phyloP scores from a whole-genome alignment of 768 basidiomycete genomes.

The Cyclocybe cylindracea region DNA sequence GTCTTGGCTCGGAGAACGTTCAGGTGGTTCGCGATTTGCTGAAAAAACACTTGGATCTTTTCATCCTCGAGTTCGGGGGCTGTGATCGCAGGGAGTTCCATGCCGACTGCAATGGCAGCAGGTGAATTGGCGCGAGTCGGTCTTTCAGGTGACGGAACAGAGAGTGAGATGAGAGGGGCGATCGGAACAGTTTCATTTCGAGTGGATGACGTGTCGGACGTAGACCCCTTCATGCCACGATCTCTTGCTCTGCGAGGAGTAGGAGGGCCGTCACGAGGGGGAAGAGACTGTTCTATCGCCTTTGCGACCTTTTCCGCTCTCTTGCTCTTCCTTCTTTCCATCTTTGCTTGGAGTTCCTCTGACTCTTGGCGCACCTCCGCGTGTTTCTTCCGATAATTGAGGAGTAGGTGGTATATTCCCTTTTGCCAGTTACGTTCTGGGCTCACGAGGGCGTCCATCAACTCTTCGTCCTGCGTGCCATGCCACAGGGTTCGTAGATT shows the following conservation, averaged over 20 bases:
- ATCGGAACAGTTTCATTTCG: constrained; percentile 17
- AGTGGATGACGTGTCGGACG: constrained; percentile 15
- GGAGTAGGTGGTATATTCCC: constrained; percentile 90
- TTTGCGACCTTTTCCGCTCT: constrained; percentile 26
- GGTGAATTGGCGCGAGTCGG: neutral
- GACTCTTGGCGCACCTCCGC: constrained; percentile 78
- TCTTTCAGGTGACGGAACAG: constrained; percentile 19
- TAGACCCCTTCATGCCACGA: constrained; percentile 23
- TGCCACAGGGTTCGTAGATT: constrained; percentile 95
- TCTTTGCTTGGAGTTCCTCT: constrained; percentile 37
- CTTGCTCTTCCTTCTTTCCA: constrained; percentile 34
- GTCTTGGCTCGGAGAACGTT: constrained; percentile 66
- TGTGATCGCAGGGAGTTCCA: constrained; percentile 46
- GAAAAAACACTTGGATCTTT: constrained; percentile 81
- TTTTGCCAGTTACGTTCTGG: constrained; percentile 89
- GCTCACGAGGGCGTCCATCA: constrained; percentile 67
- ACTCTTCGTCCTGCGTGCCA: constrained; percentile 70
- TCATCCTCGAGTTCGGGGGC: constrained; percentile 75
- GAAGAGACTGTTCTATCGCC: constrained; percentile 30
- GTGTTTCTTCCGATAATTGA: constrained; percentile 76
- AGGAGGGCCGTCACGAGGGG: constrained; percentile 56
- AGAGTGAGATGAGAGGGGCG: constrained; percentile 17
- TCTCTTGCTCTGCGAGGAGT: constrained; percentile 58
- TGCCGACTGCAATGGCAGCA: constrained; percentile 6
- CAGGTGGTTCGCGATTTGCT: constrained; percentile 81